These are phyloP conservation scores for Cyanodermella asteris DNA, from an alignment of 2,329 filamentous ascomycete species.

Conservation along the genomic window DNA sequence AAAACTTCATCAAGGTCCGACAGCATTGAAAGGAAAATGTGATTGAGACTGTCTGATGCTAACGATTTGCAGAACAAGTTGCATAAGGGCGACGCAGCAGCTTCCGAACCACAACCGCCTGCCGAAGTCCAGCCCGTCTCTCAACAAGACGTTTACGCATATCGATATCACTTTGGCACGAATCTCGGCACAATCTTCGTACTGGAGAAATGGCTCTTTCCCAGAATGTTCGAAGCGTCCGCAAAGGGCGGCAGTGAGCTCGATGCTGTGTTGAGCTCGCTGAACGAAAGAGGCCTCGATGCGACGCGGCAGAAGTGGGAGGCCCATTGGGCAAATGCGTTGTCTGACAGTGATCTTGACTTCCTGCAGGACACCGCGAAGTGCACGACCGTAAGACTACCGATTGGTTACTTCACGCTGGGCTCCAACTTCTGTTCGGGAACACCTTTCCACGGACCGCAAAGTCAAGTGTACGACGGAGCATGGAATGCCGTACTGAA, in stretches of 20 bases:
- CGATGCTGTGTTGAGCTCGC: slow-evolving; percentile 24
- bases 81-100: too few relatives aligned
- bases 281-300: slow-evolving; percentile 25
- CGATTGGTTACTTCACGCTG: slow-evolving; percentile 37
- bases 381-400: slow-evolving; percentile 36
- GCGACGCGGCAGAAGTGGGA: slow-evolving; percentile 29
- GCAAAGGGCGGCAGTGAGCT: slow-evolving; percentile 26
- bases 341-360: slow-evolving; percentile 28
- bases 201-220: slow-evolving; percentile 36
- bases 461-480: slow-evolving; percentile 26
- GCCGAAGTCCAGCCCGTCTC: too few relatives aligned
- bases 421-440: slow-evolving; percentile 26
- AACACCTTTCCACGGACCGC: slow-evolving; percentile 28
- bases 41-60: too few relatives aligned
- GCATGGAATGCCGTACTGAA: slow-evolving; percentile 30
- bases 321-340: slow-evolving; percentile 28
- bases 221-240: slow-evolving; percentile 25
- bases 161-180: slow-evolving; percentile 36
- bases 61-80: too few relatives aligned
- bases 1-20: too few relatives aligned
- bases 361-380: slow-evolving; percentile 30
- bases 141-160: too few relatives aligned
- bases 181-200: slow-evolving; percentile 38
- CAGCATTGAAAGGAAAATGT: too few relatives aligned
- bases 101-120: too few relatives aligned